Percentiles rank a stretch among this genome's conserved stretches.
Evolutionary conservation across 2,329 filamentous ascomycete species (phyloP).

Genomic region (Diaporthe capsici): DNA sequence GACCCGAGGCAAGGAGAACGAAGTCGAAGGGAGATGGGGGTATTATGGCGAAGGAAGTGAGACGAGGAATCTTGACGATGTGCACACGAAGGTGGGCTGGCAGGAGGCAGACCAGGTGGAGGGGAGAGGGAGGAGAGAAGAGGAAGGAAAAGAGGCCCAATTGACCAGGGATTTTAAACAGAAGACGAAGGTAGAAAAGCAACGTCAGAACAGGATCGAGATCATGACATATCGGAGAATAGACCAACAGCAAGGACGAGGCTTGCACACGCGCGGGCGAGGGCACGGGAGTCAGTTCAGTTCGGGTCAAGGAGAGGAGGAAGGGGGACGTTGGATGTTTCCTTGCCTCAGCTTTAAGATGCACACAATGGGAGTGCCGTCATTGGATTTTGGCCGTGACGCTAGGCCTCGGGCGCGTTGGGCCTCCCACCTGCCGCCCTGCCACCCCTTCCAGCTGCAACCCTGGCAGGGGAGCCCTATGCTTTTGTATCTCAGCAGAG

Average conservation of each 20-base stretch:
- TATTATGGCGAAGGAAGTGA: slow-evolving; percentile 34
- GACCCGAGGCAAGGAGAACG: not conserved
- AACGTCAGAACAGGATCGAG: slow-evolving; percentile 38
- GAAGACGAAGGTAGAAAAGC: slow-evolving; percentile 21
- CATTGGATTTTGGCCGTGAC: slow-evolving; percentile 32
- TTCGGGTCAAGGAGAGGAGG: slow-evolving; percentile 7
- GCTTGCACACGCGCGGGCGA: slow-evolving; percentile 19
- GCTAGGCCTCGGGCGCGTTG: slow-evolving; percentile 29
- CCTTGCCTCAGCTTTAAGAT: slow-evolving; percentile 30
- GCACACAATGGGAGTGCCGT: slow-evolving; percentile 28
- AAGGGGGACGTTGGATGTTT: slow-evolving; percentile 25
- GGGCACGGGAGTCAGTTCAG: slow-evolving; percentile 15
- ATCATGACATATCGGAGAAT: slow-evolving; percentile 32
- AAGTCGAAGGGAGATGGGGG: slow-evolving; percentile 2
- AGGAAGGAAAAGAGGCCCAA: slow-evolving; percentile 15
- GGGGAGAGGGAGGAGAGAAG: slow-evolving; percentile 5
- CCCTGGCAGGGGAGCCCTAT: slow-evolving; percentile 22
- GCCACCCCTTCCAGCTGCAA: slow-evolving; percentile 23
- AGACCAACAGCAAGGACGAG: slow-evolving; percentile 29
- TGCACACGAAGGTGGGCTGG: slow-evolving; percentile 19
- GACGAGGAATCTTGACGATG: slow-evolving; percentile 38
- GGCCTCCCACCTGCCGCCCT: slow-evolving; percentile 7
- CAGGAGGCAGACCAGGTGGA: not conserved
- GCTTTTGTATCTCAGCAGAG: slow-evolving; percentile 32
- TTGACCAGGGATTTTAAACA: slow-evolving; percentile 34